phyloP scores from a whole-genome alignment of 768 basidiomycete species.

The Amanita pallidorosea region DNA sequence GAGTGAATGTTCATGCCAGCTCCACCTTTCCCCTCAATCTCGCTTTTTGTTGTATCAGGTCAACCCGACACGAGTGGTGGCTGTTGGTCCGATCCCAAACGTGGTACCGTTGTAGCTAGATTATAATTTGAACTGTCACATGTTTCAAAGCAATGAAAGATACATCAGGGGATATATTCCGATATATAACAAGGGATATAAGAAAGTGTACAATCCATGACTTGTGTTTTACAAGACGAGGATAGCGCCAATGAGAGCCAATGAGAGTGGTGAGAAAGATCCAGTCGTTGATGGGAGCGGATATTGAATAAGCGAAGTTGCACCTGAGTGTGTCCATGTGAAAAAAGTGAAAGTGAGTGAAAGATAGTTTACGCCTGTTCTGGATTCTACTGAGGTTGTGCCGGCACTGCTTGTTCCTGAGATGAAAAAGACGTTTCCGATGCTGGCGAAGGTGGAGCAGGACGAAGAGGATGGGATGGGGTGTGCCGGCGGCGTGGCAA shows the following conservation, averaged over 20 bases:
- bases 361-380: neutral
- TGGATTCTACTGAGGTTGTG: slow-evolving; percentile 7
- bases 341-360: neutral
- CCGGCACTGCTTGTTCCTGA: slow-evolving; percentile 18
- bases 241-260: slow-evolving; percentile 15
- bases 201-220: too few species aligned
- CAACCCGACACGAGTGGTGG: slow-evolving; percentile 71
- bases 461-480: slow-evolving; percentile 46
- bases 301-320: slow-evolving; percentile 7
- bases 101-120: slow-evolving; percentile 44
- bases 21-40: neutral
- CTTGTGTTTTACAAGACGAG: slow-evolving; percentile 13
- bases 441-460: slow-evolving; percentile 42
- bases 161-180: too few species aligned
- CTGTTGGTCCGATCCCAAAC: slow-evolving; percentile 60
- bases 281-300: slow-evolving; percentile 11
- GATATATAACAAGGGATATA: neutral
- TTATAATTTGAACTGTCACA: neutral
- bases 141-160: neutral
- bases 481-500: slow-evolving; percentile 43
- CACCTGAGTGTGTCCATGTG: neutral
- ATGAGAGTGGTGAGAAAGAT: slow-evolving; percentile 13
- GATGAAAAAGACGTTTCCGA: slow-evolving; percentile 34
- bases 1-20: neutral
- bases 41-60: slow-evolving; percentile 30